These are phyloP conservation scores for Xylaria curta DNA, from an alignment of 495 filamentous ascomycete species.

Conservation along the genomic window DNA sequence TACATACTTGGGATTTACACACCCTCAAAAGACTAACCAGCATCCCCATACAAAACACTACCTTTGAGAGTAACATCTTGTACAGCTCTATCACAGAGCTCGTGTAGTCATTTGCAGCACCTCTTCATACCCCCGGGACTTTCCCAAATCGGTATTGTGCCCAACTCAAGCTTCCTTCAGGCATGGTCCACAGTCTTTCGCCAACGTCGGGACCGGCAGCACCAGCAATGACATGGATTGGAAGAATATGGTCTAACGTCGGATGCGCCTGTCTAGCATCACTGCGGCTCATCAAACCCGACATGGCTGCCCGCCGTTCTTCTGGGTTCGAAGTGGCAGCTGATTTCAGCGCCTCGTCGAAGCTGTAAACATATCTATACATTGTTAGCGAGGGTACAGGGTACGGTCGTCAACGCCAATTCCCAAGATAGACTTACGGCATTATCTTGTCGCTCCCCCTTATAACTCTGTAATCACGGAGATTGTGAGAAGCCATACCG, in stretches of 20 bases:
- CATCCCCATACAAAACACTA: not conserved
- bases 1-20: not conserved
- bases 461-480: slow-evolving; percentile 60
- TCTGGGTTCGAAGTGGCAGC: slow-evolving; percentile 56
- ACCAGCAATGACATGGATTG: slow-evolving; percentile 68
- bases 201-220: slow-evolving; percentile 64
- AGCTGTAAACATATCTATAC: slow-evolving; percentile 58
- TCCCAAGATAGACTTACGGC: slow-evolving; percentile 35
- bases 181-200: slow-evolving; percentile 60
- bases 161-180: slow-evolving; percentile 69
- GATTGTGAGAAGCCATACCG: slow-evolving; percentile 77
- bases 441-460: slow-evolving; percentile 47
- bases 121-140: not conserved
- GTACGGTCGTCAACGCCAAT: not conserved
- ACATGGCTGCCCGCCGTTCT: slow-evolving; percentile 63
- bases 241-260: slow-evolving; percentile 67
- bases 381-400: not conserved
- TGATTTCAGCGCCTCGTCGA: slow-evolving; percentile 71
- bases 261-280: slow-evolving; percentile 75
- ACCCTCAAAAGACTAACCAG: not conserved
- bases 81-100: not conserved
- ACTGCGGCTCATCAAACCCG: slow-evolving; percentile 57
- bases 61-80: not conserved
- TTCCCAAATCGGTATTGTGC: slow-evolving; percentile 67
- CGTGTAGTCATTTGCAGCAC: not conserved